A percentile compares a stretch with the other conserved stretches of the same genome.
Evolutionary conservation across 1,284 basidiomycete genomes (phyloP).

Genomic region (Amanita bisporigera): DNA sequence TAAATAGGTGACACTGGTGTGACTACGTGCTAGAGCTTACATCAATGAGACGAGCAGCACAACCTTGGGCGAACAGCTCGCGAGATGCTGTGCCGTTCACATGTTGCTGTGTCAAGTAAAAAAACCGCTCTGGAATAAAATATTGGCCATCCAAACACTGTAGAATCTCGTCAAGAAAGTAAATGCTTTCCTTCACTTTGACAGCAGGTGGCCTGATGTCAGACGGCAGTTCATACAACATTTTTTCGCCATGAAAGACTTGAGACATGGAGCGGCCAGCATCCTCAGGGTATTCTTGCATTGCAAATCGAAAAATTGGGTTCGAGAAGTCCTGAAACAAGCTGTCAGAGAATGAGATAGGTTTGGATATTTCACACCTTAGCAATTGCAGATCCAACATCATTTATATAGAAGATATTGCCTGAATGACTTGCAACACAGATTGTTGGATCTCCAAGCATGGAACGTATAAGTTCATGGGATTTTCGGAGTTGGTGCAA

Average conservation of each 20-base stretch:
- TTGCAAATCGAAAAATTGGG: constrained; percentile 25
- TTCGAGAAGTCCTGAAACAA: not conserved
- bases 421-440: too few relatives aligned
- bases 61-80: too few relatives aligned
- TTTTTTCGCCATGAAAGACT: constrained; percentile 31
- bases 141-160: not conserved
- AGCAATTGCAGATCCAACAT: too few relatives aligned
- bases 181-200: not conserved
- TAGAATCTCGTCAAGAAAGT: not conserved
- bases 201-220: constrained; percentile 8
- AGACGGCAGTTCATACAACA: constrained; percentile 30
- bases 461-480: too few relatives aligned
- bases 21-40: not conserved
- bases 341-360: not conserved
- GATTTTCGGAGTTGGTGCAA: too few relatives aligned
- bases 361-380: too few relatives aligned
- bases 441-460: too few relatives aligned
- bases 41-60: not conserved
- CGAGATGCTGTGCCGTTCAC: too few relatives aligned
- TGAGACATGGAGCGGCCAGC: constrained; percentile 26
- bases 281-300: constrained; percentile 38
- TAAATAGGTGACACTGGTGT: not conserved
- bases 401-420: too few relatives aligned
- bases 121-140: not conserved
- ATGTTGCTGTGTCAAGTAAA: not conserved